Evolutionary conservation across 192 early-diverging fungal species (phyloP).

Genomic region (Spizellomyces punctatus): DNA sequence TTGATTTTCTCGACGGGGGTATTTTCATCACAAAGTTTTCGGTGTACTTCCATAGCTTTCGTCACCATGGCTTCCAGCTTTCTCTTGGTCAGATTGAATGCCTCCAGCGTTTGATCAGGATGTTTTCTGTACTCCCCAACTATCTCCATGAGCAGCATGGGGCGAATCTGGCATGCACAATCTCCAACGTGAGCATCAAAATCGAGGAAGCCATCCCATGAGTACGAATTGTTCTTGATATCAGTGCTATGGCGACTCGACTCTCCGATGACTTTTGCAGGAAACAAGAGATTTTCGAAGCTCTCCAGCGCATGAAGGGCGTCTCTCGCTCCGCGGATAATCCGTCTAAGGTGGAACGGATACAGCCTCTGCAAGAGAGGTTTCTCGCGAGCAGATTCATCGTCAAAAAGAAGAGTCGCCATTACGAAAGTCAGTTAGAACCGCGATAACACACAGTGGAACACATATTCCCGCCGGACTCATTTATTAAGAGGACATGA

Average conservation of each 20-base stretch:
- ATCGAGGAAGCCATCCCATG: conserved; percentile 1
- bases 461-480: too few relatives aligned
- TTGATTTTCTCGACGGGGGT: conserved; percentile 1
- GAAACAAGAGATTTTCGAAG: conserved; percentile 2
- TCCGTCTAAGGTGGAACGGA: neutral
- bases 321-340: conserved; percentile 9
- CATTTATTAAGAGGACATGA: too few relatives aligned
- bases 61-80: neutral
- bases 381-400: too few relatives aligned
- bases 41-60: neutral
- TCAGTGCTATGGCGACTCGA: neutral
- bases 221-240: neutral
- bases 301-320: neutral
- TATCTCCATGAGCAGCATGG: neutral
- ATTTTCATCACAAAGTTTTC: conserved; percentile 4
- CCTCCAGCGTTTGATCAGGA: neutral
- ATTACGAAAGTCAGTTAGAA: too few relatives aligned
- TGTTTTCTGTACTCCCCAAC: neutral
- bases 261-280: neutral
- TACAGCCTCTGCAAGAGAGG: too few relatives aligned
- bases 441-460: too few relatives aligned
- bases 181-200: conserved; percentile 6
- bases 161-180: conserved; percentile 5
- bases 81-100: neutral
- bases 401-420: too few relatives aligned